Conservation (phyloP, 1,284 basidiomycete species). For the Heliocybe sulcata region DNA sequence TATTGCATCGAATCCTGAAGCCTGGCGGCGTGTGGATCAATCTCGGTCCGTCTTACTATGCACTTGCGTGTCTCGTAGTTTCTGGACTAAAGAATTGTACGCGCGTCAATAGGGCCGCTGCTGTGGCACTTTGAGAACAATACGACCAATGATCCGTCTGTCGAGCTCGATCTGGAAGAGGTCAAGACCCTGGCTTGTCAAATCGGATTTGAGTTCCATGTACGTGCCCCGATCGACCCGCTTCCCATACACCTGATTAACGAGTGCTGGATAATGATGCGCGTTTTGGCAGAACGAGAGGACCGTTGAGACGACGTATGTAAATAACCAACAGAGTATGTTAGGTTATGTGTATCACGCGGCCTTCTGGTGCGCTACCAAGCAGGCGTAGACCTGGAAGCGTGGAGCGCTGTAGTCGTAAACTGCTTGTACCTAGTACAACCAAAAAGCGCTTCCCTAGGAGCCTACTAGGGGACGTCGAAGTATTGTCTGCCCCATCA, state of each 20-base stretch:
- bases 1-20: slow-evolving; percentile 74
- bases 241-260: background rate
- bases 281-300: slow-evolving; percentile 60
- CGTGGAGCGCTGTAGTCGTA: no score
- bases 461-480: no score
- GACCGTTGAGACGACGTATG: slow-evolving; percentile 81
- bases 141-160: slow-evolving; percentile 67
- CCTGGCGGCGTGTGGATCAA: slow-evolving; percentile 92
- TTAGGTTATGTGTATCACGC: slow-evolving; percentile 84
- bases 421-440: no score
- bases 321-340: slow-evolving; percentile 79
- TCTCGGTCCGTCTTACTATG: slow-evolving; percentile 39
- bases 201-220: slow-evolving; percentile 82
- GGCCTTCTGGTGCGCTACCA: slow-evolving; percentile 82
- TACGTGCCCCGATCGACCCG: slow-evolving; percentile 26
- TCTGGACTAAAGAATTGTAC: background rate
- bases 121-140: slow-evolving; percentile 97
- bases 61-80: slow-evolving; percentile 1
- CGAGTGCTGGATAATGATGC: background rate
- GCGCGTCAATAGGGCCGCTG: slow-evolving; percentile 69
- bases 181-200: slow-evolving; percentile 68
- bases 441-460: no score
- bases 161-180: slow-evolving; percentile 89
- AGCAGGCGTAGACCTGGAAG: slow-evolving; percentile 23
- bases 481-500: no score